Base-by-base conservation (phyloP, 768 basidiomycete genomes). In the Sporobolomyces roseus region DNA sequence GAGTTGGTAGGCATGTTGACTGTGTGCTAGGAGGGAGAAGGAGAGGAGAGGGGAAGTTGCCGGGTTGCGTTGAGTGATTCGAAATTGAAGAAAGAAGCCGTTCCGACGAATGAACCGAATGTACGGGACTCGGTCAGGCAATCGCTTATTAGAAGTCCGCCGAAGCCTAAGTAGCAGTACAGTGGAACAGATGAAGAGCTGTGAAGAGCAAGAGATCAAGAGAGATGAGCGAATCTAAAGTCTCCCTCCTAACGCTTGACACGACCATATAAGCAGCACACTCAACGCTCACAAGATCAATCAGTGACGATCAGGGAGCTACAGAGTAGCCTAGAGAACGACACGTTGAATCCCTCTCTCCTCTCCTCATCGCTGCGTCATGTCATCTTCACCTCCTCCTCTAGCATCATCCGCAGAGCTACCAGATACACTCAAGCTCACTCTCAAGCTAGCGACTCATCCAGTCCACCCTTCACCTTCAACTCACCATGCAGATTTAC, bases 401-500 rank as follows among this genome's bases (percentile, higher is more conserved):
- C 17, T 14, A 25, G 8, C 54, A 3, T 56, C 38, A 7, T 9
- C 7, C 27, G 7, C 54, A n/a, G 54, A 23, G 53, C n/a, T n/a
- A n/a, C 10, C 48, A 51, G 52, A 53, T 4, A 10, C 4, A 32
- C 52, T 33, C 52, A 27, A 33, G 7, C 52, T 66, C 16, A 14
- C 51, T 1, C 25, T 66, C 16, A 27, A 38, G 4, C 33, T 66
- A n/a, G 59, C 65, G 3, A 49, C 51, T 10, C 59, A 66, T 58
- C 59, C 65, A 14, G 51, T 61, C 27, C 33, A 38, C 36, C 51
- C 59, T 3, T 3, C 41, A 1, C 59, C 65, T 10, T 30, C 33
- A 9, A 13, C 30, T 3, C 55, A 29, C 25, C n/a, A n/a, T n/a
- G n/a, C n/a, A n/a, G n/a, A n/a, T n/a, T n/a, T n/a, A n/a, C 1